Evolutionary conservation across 176 grass and related monocot species (phyloP).

Genomic region (Bolboschoenus planiculmis): DNA sequence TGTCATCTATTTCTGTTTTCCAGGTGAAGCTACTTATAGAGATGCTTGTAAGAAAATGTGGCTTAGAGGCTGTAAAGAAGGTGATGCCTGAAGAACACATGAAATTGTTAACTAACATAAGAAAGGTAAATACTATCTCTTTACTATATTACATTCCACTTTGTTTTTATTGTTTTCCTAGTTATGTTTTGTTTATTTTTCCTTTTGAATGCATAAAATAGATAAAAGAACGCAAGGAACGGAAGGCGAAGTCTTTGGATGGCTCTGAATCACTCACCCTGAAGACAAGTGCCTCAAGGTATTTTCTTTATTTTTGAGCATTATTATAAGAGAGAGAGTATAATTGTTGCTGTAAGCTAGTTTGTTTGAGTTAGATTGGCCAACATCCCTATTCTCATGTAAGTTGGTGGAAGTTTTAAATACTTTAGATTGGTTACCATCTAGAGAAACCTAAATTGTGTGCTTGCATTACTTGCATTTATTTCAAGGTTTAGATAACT

Average conservation of each 20-base stretch:
- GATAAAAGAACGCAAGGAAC: constrained; percentile 76
- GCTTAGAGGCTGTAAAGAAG: constrained; percentile 82
- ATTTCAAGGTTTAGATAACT: neutral
- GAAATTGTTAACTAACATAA: constrained; percentile 82
- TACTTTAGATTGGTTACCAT: neutral
- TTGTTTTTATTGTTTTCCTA: neutral
- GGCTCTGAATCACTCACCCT: constrained; percentile 55
- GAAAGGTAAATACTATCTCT: constrained; percentile 50
- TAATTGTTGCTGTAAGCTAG: neutral
- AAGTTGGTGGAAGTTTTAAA: neutral
- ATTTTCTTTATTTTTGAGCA: constrained; percentile 1
- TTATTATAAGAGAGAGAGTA: neutral
- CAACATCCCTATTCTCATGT: neutral
- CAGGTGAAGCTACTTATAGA: constrained; percentile 87
- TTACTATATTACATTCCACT: neutral
- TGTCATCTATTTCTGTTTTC: constrained; percentile 5
- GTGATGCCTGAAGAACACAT: constrained; percentile 97
- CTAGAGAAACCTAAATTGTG: neutral
- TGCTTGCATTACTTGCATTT: neutral
- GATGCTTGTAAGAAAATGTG: constrained; percentile 95
- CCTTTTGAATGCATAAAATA: constrained; percentile 19
- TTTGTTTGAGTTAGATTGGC: neutral
- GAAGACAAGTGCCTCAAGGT: constrained; percentile 66
- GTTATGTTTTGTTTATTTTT: neutral
- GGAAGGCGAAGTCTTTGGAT: constrained; percentile 61